A percentile compares a stretch with the other conserved stretches of the same genome.
These are phyloP conservation scores for Rusavskia elegans DNA, from an alignment of 495 filamentous ascomycete species.

Conservation along the genomic window DNA sequence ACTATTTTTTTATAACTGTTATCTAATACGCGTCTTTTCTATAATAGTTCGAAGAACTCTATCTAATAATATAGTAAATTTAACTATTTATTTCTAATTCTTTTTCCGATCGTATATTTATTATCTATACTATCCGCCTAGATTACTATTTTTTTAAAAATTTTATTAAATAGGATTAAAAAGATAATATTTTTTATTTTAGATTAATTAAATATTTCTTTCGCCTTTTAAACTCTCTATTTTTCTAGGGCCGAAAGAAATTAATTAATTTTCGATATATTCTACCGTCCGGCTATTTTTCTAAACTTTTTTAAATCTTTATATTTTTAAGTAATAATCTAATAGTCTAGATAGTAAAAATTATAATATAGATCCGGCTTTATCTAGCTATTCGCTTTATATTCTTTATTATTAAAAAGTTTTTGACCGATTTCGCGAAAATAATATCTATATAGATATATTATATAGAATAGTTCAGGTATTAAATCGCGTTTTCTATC, in stretches of 20 bases:
- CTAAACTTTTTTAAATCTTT: no score
- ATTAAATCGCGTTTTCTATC: neutral
- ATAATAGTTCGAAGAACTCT: conserved; percentile 1
- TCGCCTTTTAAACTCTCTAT: no score
- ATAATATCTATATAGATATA: neutral
- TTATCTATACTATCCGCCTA: neutral
- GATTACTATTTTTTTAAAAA: neutral
- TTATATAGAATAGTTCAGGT: neutral
- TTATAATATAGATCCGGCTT: no score
- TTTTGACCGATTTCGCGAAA: neutral
- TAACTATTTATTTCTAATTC: conserved; percentile 5
- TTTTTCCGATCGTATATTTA: conserved; percentile 1
- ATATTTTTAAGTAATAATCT: no score
- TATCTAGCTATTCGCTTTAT: no score
- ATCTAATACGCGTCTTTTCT: no score
- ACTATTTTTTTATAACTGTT: conserved; percentile 2
- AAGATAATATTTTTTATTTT: neutral
- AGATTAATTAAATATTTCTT: neutral
- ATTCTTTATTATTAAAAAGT: neutral
- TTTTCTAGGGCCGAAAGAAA: no score
- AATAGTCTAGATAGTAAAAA: no score
- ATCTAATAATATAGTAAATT: neutral
- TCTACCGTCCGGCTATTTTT: no score
- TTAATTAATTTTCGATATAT: no score
- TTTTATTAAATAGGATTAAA: neutral